Base-by-base conservation (phyloP, 1,284 basidiomycete genomes). In the Salmacisia buchloeana region DNA sequence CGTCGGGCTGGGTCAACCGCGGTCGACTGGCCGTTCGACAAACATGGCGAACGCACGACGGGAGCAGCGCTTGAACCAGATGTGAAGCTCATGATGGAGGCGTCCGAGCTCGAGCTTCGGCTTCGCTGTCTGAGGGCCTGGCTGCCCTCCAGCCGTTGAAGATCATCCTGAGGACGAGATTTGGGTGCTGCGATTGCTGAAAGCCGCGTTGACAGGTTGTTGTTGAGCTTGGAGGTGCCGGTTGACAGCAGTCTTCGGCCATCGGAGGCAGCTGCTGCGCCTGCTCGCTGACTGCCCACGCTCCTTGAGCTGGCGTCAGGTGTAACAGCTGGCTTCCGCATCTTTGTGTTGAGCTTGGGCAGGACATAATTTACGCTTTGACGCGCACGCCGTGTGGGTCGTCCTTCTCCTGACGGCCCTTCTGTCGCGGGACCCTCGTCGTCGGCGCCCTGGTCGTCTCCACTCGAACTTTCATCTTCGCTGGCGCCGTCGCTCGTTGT, bases 341-440 rank as follows among this genome's bases (percentile, higher is more conserved):
- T 79, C 71, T 79, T 79, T 39, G 77, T 79, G 63, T 79, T 79
- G 57, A 79, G 71, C 54, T 79, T 79, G 2, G 77, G 77, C 29
- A 79, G 59, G 2, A 76, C 73, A 46, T 79, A 79, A 60, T 79
- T 79, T 65, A 79, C 65, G 62, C 72, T 75, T 60, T 73, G 73
- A 45, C 75, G 73, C 29, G 70, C 59, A 23, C 76, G 68, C 34
- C 27, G 36, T 7, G 39, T 58, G 21, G 60, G 29, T 31, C 60
- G 49, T n/a, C 60, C 56, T 21, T 33, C 35, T 2, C 27, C 13
- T 2, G 59, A 60, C 45, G 31, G 39, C 18, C 21, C 29, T 21
- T 43, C 41, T 25, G 29, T 12, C n/a, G 15, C 13, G n/a, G 18
- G 31, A 13, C 18, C 59, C 4, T 36, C 39, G 15, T 41, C 29